These are phyloP conservation scores for Ceratobasidium papillatum DNA, from an alignment of 1,284 basidiomycete genomes.

Conservation along the genomic window DNA sequence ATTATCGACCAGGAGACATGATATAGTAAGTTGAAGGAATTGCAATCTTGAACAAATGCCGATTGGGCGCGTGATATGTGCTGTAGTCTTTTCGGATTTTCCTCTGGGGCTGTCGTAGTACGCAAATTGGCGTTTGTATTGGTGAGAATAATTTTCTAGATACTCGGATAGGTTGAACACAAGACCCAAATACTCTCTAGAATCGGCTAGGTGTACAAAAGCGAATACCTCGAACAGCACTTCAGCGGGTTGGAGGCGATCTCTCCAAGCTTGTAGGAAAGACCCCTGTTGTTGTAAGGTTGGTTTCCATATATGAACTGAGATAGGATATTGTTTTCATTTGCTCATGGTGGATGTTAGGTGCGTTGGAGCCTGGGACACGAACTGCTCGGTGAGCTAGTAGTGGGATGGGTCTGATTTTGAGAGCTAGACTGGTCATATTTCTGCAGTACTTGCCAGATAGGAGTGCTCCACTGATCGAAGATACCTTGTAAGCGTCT, in stretches of 20 bases:
- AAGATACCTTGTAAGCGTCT: not conserved
- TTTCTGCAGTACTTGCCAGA: not conserved
- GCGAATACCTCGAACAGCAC: not conserved
- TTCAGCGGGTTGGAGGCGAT: not conserved
- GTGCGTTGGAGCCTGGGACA: slow-evolving; percentile 1
- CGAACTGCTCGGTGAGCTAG: not conserved
- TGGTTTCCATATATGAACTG: not conserved
- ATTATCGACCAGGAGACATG: not conserved
- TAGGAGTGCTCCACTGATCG: not conserved
- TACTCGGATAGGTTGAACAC: not conserved
- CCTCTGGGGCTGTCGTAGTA: not conserved
- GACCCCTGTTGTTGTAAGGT: not conserved
- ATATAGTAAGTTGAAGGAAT: not conserved
- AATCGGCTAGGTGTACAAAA: not conserved
- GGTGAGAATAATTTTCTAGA: not conserved
- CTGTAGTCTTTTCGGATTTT: not conserved
- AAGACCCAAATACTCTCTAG: not conserved
- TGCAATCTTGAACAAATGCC: not conserved
- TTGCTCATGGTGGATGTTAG: not conserved
- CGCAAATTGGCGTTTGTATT: not conserved
- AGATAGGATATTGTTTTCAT: too few species aligned
- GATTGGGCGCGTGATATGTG: not conserved
- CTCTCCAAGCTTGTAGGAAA: not conserved
- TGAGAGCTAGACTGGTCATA: too few species aligned
- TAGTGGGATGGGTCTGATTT: not conserved